Evolutionary conservation across 805 yeast genomes (phyloP), one percentile per base, ranked within the genome.

Genomic region (Lachancea nothofagi): DNA sequence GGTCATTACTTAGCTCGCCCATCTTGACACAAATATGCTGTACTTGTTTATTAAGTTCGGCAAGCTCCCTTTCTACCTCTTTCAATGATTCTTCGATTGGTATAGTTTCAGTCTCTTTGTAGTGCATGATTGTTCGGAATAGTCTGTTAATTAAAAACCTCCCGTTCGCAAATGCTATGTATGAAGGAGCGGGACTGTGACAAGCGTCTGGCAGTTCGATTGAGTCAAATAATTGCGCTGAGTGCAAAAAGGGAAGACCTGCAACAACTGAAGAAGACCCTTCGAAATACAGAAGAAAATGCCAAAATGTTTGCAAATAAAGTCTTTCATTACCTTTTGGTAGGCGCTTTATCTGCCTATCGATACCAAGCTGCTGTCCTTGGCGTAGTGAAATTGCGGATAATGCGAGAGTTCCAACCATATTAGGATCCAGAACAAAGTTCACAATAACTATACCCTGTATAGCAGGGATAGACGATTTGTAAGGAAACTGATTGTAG

Each of bases 261-360:
- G 51, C 45, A 2, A 48, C 59, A n/a, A 57, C 62, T 3, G 61
- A 51, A 2, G 62, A 48, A 3, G 61, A 57, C 1, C 61, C 62
- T 36, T 57, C 62, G 9, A 53, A 35, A 32, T 51, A 57, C 18
- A 55, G 45, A 2, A 55, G 26, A 34, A 39, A 48, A 38, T 50
- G 50, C 62, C 62, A 57, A 5, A 54, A 40, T 2, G 47, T 23
- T n/a, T 24, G 22, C 7, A 44, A 29, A 5, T 13, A 3, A 25
- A 13, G 7, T 15, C 17, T 5, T 17, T 18, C 29, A 23, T 15
- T 43, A 37, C 17, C 28, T 20, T 10, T 43, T 22, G 39, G 15
- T 6, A 17, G 27, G 2, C 10, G 2, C 5, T 28, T 22, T 12
- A 36, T 12, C 13, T 31, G 29, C 23, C 42, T 50, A 31, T 50